These are phyloP conservation scores for Isabelozyma pseudorhagii DNA, from an alignment of 805 yeast species.

Conservation along the genomic window DNA sequence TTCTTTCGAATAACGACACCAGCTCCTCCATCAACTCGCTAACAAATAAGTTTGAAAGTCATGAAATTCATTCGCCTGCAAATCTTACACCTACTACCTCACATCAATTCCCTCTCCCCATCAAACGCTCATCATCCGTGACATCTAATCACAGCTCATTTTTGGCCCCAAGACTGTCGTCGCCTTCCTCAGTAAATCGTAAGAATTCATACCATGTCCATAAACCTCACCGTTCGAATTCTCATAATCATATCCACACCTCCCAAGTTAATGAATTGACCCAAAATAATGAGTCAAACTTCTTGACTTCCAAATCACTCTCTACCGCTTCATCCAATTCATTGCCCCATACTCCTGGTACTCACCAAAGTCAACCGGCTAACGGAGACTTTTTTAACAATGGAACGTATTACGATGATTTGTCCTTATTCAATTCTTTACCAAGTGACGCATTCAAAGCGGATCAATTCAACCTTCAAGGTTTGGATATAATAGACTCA, in stretches of 20 bases:
- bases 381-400: neutral
- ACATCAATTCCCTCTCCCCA: neutral
- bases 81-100: slow-evolving; percentile 5
- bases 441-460: slow-evolving; percentile 11
- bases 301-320: neutral
- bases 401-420: neutral
- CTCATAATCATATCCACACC: neutral
- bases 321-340: neutral
- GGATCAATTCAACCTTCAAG: neutral
- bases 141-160: slow-evolving; percentile 5
- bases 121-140: neutral
- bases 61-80: slow-evolving; percentile 19
- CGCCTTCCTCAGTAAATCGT: slow-evolving; percentile 11
- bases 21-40: slow-evolving; percentile 21
- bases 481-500: slow-evolving; percentile 9
- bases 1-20: neutral
- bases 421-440: slow-evolving; percentile 2
- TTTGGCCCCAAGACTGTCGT: slow-evolving; percentile 5
- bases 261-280: neutral
- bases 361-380: neutral
- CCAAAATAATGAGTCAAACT: neutral
- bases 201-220: slow-evolving; percentile 16
- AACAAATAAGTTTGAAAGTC: slow-evolving; percentile 25
- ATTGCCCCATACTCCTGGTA: neutral
- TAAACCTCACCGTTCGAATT: slow-evolving; percentile 9